phyloP scores from a whole-genome alignment of 2,329 filamentous ascomycete species.

The Septoria petroselini region DNA sequence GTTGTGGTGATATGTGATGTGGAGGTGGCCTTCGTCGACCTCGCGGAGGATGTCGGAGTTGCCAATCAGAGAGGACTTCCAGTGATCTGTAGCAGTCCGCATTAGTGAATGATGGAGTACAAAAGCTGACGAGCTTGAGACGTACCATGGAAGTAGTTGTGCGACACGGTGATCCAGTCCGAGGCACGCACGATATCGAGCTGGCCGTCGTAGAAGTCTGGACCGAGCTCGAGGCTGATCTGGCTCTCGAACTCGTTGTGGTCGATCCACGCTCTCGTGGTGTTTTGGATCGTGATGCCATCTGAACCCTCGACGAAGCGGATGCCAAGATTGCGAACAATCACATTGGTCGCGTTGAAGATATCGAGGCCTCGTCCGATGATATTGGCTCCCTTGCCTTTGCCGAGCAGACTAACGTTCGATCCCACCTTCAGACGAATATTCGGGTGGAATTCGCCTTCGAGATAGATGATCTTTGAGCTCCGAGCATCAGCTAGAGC shows the following conservation, averaged over 20 bases:
- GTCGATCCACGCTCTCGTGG: constrained; percentile 49
- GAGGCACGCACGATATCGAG: constrained; percentile 47
- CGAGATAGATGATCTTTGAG: constrained; percentile 46
- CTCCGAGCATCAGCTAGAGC: constrained; percentile 45
- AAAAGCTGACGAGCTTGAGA: neutral
- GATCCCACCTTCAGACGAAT: constrained; percentile 46
- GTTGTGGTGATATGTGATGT: constrained; percentile 53
- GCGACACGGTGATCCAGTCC: constrained; percentile 49
- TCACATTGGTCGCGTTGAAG: constrained; percentile 41
- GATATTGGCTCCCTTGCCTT: constrained; percentile 39
- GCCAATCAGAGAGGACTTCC: constrained; percentile 46
- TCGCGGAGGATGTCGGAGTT: constrained; percentile 43
- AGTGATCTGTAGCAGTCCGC: constrained; percentile 38
- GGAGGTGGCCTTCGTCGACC: constrained; percentile 46
- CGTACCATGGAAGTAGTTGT: constrained; percentile 48
- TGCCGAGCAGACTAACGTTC: constrained; percentile 47
- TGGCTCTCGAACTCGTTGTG: constrained; percentile 50
- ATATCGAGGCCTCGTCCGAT: constrained; percentile 41
- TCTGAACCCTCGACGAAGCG: constrained; percentile 43
- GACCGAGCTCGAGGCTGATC: constrained; percentile 32
- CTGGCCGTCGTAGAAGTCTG: constrained; percentile 43
- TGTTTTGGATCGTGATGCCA: constrained; percentile 46
- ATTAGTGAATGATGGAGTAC: too few species aligned
- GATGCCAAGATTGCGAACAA: constrained; percentile 42
- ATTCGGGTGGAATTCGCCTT: constrained; percentile 44